Evolutionary conservation across 2,329 filamentous ascomycete species (phyloP).

Genomic region (Graphilbum fragrans): DNA sequence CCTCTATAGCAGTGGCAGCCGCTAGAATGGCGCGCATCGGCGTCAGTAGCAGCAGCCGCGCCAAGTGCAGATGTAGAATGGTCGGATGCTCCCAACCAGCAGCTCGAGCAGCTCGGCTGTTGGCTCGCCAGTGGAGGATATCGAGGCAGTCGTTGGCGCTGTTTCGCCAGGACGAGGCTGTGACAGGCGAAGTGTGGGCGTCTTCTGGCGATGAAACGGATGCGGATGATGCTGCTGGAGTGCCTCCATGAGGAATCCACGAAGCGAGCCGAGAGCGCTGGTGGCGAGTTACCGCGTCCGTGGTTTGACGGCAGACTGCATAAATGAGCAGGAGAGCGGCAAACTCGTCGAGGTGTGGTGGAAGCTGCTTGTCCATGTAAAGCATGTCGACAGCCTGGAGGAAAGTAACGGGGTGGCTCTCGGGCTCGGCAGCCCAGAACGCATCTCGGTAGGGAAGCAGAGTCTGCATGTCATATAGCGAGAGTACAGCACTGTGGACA

Average conservation of each 20-base stretch:
- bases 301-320: not conserved
- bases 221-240: not conserved
- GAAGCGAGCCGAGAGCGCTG: not conserved
- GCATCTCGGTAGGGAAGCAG: not conserved
- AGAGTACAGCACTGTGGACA: not conserved
- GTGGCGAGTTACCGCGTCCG: not conserved
- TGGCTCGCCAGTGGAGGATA: constrained; percentile 1
- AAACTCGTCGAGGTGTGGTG: not conserved
- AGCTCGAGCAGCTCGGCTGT: not conserved
- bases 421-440: too few relatives aligned
- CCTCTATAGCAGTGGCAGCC: not conserved
- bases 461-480: not conserved
- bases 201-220: not conserved
- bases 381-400: not conserved
- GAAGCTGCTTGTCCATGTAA: not conserved
- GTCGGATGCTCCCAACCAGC: constrained; percentile 1
- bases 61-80: constrained; percentile 1
- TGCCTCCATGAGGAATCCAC: not conserved
- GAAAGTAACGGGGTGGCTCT: not conserved
- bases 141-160: constrained; percentile 1
- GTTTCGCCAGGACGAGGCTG: not conserved
- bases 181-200: not conserved
- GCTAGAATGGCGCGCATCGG: not conserved
- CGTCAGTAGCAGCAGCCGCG: not conserved
- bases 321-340: not conserved